These are phyloP conservation scores for Meredithiella fracta DNA, from an alignment of 2,329 filamentous ascomycete genomes.

Conservation along the genomic window DNA sequence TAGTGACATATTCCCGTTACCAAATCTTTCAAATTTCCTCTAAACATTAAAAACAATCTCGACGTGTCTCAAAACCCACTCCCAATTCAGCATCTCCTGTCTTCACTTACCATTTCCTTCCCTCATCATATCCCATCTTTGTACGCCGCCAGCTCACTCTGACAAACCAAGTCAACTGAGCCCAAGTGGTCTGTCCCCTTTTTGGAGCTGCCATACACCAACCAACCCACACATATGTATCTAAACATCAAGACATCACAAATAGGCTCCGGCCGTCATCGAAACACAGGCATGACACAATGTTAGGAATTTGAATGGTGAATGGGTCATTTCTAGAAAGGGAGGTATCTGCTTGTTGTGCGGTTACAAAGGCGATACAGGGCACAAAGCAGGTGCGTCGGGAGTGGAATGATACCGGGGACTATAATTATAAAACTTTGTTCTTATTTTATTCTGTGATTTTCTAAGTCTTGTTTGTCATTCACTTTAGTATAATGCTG, in stretches of 20 bases:
- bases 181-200: not conserved
- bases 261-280: not conserved
- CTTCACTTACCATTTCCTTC: not conserved
- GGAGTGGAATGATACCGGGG: too few species aligned
- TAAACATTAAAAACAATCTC: not conserved
- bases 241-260: not conserved
- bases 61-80: not conserved
- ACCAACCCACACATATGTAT: not conserved
- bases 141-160: not conserved
- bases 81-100: not conserved
- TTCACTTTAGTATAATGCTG: too few species aligned
- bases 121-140: not conserved
- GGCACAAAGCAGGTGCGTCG: not conserved
- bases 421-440: not conserved
- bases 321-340: too few species aligned
- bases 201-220: not conserved
- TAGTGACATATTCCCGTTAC: not conserved
- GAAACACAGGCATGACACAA: too few species aligned
- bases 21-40: not conserved
- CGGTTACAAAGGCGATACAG: not conserved
- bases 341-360: too few species aligned
- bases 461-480: too few species aligned
- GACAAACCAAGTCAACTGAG: not conserved
- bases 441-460: too few species aligned
- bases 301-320: too few species aligned